These are phyloP conservation scores for Candida ipomoeae DNA, from an alignment of 805 yeast genomes.

Conservation along the genomic window DNA sequence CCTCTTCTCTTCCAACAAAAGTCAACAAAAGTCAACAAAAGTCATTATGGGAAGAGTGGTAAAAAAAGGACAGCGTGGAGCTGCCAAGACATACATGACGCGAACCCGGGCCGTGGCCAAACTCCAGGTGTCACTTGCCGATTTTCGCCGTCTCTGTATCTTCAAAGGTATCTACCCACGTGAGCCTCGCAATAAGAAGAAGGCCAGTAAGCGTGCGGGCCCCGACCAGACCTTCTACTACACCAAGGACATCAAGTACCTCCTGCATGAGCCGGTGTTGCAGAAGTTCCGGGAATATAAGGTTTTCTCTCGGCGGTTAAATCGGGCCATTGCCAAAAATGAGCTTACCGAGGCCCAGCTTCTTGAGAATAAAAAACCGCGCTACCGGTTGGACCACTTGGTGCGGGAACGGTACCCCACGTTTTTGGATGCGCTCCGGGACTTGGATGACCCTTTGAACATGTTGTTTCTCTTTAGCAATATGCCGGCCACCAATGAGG, in stretches of 20 bases:
- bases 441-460: slow-evolving; percentile 90
- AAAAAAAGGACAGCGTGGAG: slow-evolving; percentile 82
- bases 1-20: not conserved
- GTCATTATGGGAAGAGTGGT: slow-evolving; percentile 58
- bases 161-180: slow-evolving; percentile 97
- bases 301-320: slow-evolving; percentile 85
- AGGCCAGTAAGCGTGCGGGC: slow-evolving; percentile 97
- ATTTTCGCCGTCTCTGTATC: slow-evolving; percentile 94
- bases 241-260: slow-evolving; percentile 88
- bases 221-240: slow-evolving; percentile 94
- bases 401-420: slow-evolving; percentile 95
- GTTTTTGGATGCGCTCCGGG: slow-evolving; percentile 86
- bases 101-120: slow-evolving; percentile 92
- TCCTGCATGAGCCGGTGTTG: slow-evolving; percentile 91
- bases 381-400: slow-evolving; percentile 81
- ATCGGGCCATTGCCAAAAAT: slow-evolving; percentile 86
- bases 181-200: slow-evolving; percentile 92
- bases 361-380: slow-evolving; percentile 75
- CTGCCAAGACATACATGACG: slow-evolving; percentile 87
- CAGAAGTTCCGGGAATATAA: slow-evolving; percentile 93
- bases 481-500: slow-evolving; percentile 88
- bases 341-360: slow-evolving; percentile 86
- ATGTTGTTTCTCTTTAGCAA: slow-evolving; percentile 92
- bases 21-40: no score
- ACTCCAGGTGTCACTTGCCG: slow-evolving; percentile 90